Evolutionary conservation across 148 eudicot genomes (phyloP).

Genomic region (Hydrangea macrophylla): DNA sequence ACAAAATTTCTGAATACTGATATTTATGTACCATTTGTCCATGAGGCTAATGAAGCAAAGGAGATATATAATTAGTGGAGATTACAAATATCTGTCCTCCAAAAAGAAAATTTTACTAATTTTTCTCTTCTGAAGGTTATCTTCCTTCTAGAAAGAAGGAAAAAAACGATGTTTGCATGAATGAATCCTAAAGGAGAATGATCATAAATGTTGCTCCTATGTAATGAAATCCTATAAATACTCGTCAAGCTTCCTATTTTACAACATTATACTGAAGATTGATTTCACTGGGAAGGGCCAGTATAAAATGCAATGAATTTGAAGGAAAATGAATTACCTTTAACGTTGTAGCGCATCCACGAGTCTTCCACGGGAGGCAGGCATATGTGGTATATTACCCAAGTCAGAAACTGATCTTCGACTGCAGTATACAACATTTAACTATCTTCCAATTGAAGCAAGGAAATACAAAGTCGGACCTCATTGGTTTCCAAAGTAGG

Average conservation of each 20-base stretch:
- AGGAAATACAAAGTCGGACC: neutral
- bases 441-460: conserved; percentile 18
- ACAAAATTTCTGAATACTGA: no score
- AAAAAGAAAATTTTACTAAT: neutral
- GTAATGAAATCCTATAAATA: neutral
- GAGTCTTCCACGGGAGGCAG: conserved; percentile 14
- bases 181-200: conserved; percentile 11
- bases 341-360: neutral
- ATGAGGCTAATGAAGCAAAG: no score
- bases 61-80: neutral
- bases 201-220: conserved; percentile 9
- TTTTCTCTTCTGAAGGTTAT: conserved; percentile 16
- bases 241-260: conserved; percentile 10
- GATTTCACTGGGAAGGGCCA: conserved; percentile 13
- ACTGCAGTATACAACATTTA: conserved; percentile 18
- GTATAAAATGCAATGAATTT: conserved; percentile 9
- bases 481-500: neutral
- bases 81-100: neutral
- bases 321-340: conserved; percentile 13
- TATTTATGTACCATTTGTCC: no score
- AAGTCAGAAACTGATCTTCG: conserved; percentile 20
- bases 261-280: conserved; percentile 25
- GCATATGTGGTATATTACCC: conserved; percentile 2
- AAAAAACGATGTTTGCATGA: conserved; percentile 33
- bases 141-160: conserved; percentile 28